Base-by-base conservation (phyloP, 140 eudicot species). In the Ambrosia hybrid region DNA sequence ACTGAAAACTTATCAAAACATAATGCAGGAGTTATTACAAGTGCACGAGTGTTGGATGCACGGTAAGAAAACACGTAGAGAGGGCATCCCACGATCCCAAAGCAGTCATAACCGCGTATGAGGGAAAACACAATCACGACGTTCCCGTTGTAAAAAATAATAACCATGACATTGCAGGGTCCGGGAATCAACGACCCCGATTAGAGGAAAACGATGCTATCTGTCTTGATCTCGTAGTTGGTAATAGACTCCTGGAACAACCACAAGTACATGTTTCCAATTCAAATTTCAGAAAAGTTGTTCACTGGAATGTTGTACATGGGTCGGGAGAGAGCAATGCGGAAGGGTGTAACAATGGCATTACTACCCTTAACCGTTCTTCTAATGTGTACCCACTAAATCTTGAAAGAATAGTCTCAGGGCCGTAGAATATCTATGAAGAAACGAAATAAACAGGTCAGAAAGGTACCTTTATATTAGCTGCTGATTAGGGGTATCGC, bases 71-170 rank as follows among this genome's bases (percentile, higher is more conserved):
- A 76, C 99, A 94, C 26, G 99, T 94, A 57, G 99, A 94, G 67
- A 85, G 99, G 69, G 99, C 99, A 75, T 88, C 99, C 11, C 97
- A 94, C 57, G 99, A 94, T 72, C 99, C 97, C 5, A 94, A 88
- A 88, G 96, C 99, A 8, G 99, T 94, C 33, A 94, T 94, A 81
- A 94, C 99, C 8, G 91, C 99, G 4, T 94, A 94, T 13, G 99
- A 94, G 71, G 99, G 97, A 53, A 94, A 94, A 77, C 99, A 94
- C 86, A 94, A 91, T 64, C 99, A 94, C 14, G 97, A 94, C 64
- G 97, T 94, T 45, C 97, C 99, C 0, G 80, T 83, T 66, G 89
- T 89, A 2, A 84, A 73, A 78, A 84, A 78, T 38, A 90, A 52
- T 65, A 84, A 71, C 84, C 94, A 90, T 55, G 97, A 87, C 34